A percentile compares a stretch with the other conserved stretches of the same genome.
phyloP scores from a whole-genome alignment of 179 eudicot species.

The Vitellaria paradoxa region DNA sequence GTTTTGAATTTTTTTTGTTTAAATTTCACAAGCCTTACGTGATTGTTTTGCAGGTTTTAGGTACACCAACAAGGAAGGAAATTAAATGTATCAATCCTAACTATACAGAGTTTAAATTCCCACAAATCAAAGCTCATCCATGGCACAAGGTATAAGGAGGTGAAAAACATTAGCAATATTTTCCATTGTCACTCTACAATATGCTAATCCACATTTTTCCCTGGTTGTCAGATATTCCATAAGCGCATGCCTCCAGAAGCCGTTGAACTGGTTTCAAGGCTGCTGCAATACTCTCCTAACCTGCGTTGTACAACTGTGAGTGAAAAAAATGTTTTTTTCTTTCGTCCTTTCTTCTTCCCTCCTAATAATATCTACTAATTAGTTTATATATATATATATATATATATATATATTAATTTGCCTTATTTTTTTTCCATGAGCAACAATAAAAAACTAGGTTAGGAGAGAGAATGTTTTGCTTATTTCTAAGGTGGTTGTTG shows the following conservation, averaged over 20 bases:
- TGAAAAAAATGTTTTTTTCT: neutral
- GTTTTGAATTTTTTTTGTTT: neutral
- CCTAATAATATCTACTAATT: neutral
- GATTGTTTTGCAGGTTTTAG: constrained; percentile 59
- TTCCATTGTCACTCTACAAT: neutral
- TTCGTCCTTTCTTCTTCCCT: neutral
- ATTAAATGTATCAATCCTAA: constrained; percentile 96
- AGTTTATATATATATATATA: too few species aligned
- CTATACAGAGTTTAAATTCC: constrained; percentile 88
- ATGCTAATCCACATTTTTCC: neutral
- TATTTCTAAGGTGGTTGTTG: neutral
- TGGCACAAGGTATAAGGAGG: constrained; percentile 79
- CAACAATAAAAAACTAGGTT: neutral
- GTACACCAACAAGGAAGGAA: constrained; percentile 95
- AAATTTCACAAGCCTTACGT: neutral
- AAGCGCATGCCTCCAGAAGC: too few species aligned
- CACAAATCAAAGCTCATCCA: constrained; percentile 95
- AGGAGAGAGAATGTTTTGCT: neutral
- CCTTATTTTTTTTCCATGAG: neutral
- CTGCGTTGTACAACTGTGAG: constrained; percentile 81
- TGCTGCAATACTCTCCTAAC: constrained; percentile 37
- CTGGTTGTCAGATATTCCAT: constrained; percentile 10
- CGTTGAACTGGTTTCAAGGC: constrained; percentile 42
- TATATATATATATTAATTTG: neutral
- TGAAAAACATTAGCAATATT: neutral